Evolutionary conservation across 1,284 basidiomycete genomes (phyloP).

Genomic region (Bjerkandera adusta): DNA sequence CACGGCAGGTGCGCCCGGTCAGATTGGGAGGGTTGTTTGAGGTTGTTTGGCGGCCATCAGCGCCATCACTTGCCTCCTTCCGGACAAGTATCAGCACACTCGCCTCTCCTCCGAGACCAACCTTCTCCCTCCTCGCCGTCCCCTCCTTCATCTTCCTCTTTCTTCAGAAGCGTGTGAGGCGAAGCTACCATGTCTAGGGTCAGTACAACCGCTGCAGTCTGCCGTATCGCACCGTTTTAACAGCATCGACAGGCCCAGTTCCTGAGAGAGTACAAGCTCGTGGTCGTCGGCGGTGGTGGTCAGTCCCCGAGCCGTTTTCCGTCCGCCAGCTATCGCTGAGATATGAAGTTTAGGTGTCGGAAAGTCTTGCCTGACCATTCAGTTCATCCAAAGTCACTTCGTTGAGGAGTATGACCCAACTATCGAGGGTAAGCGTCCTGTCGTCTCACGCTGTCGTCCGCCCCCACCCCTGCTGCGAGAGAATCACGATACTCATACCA

Average conservation of each 20-base stretch:
- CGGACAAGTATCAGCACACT: slow-evolving; percentile 14
- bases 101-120: slow-evolving; percentile 15
- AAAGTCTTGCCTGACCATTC: slow-evolving; percentile 95
- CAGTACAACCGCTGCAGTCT: not conserved
- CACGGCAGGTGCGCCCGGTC: too few relatives aligned
- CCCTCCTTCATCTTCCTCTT: slow-evolving; percentile 11
- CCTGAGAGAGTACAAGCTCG: slow-evolving; percentile 93
- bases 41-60: slow-evolving; percentile 13
- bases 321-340: not conserved
- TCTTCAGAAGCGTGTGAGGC: slow-evolving; percentile 10
- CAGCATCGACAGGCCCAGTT: slow-evolving; percentile 67
- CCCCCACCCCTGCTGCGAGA: too few relatives aligned
- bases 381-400: slow-evolving; percentile 97
- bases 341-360: slow-evolving; percentile 72
- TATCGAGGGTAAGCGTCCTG: not conserved
- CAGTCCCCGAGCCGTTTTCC: slow-evolving; percentile 33
- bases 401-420: slow-evolving; percentile 84
- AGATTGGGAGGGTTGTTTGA: slow-evolving; percentile 13
- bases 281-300: slow-evolving; percentile 98
- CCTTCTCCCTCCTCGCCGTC: slow-evolving; percentile 14
- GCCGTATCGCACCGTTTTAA: not conserved
- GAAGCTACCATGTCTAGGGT: slow-evolving; percentile 14
- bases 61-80: slow-evolving; percentile 12
- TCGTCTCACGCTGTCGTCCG: too few relatives aligned
- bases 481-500: too few relatives aligned